Conservation (phyloP, 441 rosid species). For the Lepidium campestre region DNA sequence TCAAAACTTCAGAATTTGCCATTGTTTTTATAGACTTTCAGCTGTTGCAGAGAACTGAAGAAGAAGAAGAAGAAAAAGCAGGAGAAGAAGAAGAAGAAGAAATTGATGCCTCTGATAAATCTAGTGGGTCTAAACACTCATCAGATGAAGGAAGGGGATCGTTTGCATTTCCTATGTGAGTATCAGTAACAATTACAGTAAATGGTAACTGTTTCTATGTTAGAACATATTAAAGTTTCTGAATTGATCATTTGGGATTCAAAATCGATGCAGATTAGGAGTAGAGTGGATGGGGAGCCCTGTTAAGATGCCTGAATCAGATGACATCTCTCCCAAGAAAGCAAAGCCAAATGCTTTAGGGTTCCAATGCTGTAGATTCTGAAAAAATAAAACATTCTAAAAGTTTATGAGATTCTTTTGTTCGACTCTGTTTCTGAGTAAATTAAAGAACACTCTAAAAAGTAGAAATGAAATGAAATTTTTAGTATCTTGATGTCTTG, state of each 20-base stretch:
- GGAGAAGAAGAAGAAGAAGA: conserved; percentile 16
- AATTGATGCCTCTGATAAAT: conserved; percentile 26
- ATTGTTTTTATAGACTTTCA: neutral
- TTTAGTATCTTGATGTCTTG: neutral
- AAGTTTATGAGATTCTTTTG: neutral
- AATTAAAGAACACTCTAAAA: neutral
- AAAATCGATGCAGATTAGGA: conserved; percentile 48
- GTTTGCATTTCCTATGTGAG: conserved; percentile 79
- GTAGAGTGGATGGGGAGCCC: conserved; percentile 75
- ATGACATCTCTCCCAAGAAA: conserved; percentile 37
- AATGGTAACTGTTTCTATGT: neutral
- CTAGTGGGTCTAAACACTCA: conserved; percentile 43
- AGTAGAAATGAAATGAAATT: neutral
- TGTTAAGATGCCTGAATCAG: conserved; percentile 61
- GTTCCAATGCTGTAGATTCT: conserved; percentile 66
- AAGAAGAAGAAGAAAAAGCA: conserved; percentile 17
- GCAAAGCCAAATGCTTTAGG: conserved; percentile 33
- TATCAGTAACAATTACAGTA: neutral
- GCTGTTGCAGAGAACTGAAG: neutral
- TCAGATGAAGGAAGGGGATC: conserved; percentile 61
- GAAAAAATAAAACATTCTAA: neutral
- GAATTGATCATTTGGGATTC: neutral
- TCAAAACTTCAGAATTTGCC: neutral
- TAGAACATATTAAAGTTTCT: neutral
- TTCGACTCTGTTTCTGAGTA: conserved; percentile 5